Conservation (phyloP, 2,329 filamentous ascomycete species). For the Exophiala calicioides region DNA sequence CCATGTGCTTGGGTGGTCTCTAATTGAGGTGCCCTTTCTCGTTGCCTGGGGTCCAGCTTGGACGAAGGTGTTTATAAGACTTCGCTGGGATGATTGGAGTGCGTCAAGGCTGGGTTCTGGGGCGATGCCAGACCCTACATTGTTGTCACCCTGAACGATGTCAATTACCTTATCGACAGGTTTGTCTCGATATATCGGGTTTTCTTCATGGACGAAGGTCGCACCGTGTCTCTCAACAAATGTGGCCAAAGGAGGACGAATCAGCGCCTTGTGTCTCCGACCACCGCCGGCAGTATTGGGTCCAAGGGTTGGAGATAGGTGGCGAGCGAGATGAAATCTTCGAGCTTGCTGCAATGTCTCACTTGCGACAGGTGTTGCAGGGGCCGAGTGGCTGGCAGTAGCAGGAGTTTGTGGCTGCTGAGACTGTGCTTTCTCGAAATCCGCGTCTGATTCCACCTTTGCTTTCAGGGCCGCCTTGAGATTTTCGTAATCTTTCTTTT, state of each 20-base stretch:
- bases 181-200: constrained; percentile 13
- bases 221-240: constrained; percentile 28
- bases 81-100: constrained; percentile 37
- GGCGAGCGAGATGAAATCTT: constrained; percentile 29
- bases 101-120: constrained; percentile 10
- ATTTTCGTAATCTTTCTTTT: constrained; percentile 36
- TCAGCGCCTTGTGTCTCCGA: constrained; percentile 20
- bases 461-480: constrained; percentile 14
- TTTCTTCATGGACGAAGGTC: constrained; percentile 10
- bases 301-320: constrained; percentile 21
- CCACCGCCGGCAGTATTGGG: constrained; percentile 19
- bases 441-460: constrained; percentile 2
- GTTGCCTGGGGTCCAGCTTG: constrained; percentile 10
- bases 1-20: constrained; percentile 41
- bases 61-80: constrained; percentile 35
- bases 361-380: constrained; percentile 6
- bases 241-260: constrained; percentile 30
- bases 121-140: neutral
- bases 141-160: neutral
- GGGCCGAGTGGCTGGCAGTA: constrained; percentile 7
- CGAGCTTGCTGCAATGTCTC: constrained; percentile 10
- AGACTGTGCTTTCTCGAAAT: constrained; percentile 1
- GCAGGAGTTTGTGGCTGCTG: neutral
- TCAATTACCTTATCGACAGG: constrained; percentile 22
- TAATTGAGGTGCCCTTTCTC: constrained; percentile 39